Base-by-base conservation (phyloP, 768 basidiomycete species). In the Atractiella rhizophila region DNA sequence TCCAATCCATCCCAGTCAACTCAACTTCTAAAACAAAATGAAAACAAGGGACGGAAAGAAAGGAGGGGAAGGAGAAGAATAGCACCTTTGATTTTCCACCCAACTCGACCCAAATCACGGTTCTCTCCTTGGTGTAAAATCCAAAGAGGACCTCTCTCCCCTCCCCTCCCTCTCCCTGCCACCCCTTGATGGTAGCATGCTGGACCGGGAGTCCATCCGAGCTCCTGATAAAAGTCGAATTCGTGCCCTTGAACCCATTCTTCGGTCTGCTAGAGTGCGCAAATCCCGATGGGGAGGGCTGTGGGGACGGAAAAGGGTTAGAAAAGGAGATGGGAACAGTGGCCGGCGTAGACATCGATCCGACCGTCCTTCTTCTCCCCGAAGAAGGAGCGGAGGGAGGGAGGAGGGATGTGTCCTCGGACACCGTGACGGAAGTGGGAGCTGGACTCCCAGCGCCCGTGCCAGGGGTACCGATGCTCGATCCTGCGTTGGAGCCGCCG, bases 151-250 rank as follows among this genome's bases (percentile, higher is more conserved):
- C 44, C 2, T 43, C 35, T 28, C 30, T 40, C 3, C 46, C 48
- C 1, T 31, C 41, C 33, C 44, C 44, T 27, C 16, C 46, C 27
- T 52, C 45, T 4, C 35, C 31, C 4, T 45, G 27, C 4, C 11
- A 18, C 16, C 27, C n/a, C n/a, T n/a, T 35, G 33, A 43, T 15
- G 37, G 43, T 37, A 3, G 28, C 19, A 33, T 43, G 44, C 27
- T 37, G 34, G 13, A 48, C 24, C 20, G 51, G 45, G 28, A 49
- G 15, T 2, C 42, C 42, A 15, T 48, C 49, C 47, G 43, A 50
- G 32, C 44, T 44, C 4, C 66, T 63, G 28, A 61, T 64, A 47
- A 85, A 85, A 0, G 78, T 77, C 13, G 69, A 64, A 44, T 80
- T 74, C 21, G 66, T 64, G 19, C 70, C 69, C 41, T 68, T 68